phyloP scores from a whole-genome alignment of 768 basidiomycete species.

The Leccinum arenicola region DNA sequence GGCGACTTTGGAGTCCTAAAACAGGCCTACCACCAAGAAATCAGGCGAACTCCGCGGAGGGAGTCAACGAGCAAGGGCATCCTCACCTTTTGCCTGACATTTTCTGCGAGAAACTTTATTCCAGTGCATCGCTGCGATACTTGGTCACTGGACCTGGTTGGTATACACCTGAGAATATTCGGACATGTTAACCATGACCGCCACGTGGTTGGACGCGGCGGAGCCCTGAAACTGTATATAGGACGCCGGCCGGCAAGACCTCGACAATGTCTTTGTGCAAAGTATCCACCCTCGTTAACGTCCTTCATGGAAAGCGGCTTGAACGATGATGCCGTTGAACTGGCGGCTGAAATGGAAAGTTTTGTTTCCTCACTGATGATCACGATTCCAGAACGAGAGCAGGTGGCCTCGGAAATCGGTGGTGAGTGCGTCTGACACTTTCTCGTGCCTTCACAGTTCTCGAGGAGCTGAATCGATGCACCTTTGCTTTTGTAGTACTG shows the following conservation, averaged over 20 bases:
- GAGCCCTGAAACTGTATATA: neutral
- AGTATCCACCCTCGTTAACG: neutral
- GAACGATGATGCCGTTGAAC: conserved; percentile 12
- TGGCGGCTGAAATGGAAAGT: conserved; percentile 19
- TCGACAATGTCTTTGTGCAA: conserved; percentile 8
- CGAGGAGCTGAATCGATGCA: neutral
- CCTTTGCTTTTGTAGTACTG: conserved; percentile 42
- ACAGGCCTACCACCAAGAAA: too few relatives aligned
- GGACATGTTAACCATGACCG: neutral
- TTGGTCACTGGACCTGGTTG: too few relatives aligned
- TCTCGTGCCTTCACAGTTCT: neutral
- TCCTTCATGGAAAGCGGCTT: conserved; percentile 17
- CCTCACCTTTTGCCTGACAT: too few relatives aligned
- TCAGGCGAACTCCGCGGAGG: too few relatives aligned
- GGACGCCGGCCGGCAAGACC: conserved; percentile 2
- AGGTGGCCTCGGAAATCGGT: conserved; percentile 46
- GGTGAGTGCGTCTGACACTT: conserved; percentile 28
- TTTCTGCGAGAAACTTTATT: too few relatives aligned
- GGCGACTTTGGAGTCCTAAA: too few relatives aligned
- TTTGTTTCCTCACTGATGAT: conserved; percentile 30
- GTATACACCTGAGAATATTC: neutral
- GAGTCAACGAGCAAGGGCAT: too few relatives aligned
- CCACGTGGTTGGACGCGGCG: conserved; percentile 4
- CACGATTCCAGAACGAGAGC: conserved; percentile 37
- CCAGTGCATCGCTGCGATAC: too few relatives aligned